Evolutionary conservation across 345 rosid species (phyloP).

Genomic region (Syzygium aromaticum): DNA sequence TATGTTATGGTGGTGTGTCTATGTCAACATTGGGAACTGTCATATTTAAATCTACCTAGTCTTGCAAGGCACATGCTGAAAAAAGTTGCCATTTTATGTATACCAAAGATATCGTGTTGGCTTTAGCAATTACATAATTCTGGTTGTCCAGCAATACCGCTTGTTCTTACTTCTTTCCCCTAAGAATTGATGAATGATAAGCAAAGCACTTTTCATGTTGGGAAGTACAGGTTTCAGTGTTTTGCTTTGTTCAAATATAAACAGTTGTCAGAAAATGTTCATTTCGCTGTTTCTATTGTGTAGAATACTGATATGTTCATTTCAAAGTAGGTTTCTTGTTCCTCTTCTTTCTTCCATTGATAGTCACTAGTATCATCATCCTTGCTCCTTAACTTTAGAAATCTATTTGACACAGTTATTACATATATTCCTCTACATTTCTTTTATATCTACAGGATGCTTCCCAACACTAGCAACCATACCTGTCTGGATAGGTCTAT

Average conservation of each 20-base stretch:
- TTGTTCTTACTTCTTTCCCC: background rate
- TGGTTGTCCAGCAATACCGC: background rate
- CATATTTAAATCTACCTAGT: background rate
- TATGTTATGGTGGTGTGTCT: background rate
- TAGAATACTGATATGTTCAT: background rate
- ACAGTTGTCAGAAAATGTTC: background rate
- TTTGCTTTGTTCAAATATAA: background rate
- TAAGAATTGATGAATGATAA: background rate
- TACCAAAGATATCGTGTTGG: background rate
- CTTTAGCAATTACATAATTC: background rate
- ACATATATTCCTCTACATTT: background rate
- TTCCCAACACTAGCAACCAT: slow-evolving; percentile 87
- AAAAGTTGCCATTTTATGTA: background rate
- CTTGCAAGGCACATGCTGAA: background rate
- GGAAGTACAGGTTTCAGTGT: background rate
- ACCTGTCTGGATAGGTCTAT: slow-evolving; percentile 97
- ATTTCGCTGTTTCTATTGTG: background rate
- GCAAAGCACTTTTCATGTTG: background rate
- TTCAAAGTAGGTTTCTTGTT: background rate
- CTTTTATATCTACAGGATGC: slow-evolving; percentile 46
- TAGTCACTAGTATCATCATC: background rate
- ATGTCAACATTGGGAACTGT: background rate
- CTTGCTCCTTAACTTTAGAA: background rate
- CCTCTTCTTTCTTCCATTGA: background rate
- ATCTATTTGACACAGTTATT: background rate